Evolutionary conservation across 441 rosid genomes (phyloP).

Genomic region (Gossypium trilobum): DNA sequence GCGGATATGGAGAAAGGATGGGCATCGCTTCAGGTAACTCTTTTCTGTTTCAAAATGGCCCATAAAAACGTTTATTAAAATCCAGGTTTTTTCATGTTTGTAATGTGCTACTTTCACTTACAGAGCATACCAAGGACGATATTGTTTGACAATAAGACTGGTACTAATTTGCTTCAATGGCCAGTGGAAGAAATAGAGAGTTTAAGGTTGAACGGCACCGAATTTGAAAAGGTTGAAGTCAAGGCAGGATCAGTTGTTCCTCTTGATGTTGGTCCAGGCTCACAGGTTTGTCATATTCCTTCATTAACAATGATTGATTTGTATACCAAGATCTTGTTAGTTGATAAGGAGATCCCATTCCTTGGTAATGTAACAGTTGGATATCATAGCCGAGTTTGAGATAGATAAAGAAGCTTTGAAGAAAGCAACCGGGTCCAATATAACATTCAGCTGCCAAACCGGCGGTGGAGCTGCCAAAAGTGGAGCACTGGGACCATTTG

Average conservation of each 20-base stretch:
- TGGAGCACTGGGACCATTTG: conserved; percentile 76
- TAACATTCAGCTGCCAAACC: conserved; percentile 38
- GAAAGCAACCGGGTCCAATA: conserved; percentile 22
- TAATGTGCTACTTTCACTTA: not conserved
- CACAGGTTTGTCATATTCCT: conserved; percentile 43
- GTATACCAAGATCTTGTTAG: not conserved
- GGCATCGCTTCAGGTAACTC: conserved; percentile 78
- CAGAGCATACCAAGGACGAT: conserved; percentile 76
- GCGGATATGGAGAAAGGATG: conserved; percentile 84
- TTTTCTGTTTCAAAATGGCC: not conserved
- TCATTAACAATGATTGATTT: not conserved
- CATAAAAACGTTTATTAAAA: not conserved
- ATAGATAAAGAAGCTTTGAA: conserved; percentile 35
- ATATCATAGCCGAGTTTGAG: conserved; percentile 62
- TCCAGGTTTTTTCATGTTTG: not conserved
- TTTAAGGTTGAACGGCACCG: conserved; percentile 47
- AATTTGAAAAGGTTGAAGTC: conserved; percentile 35
- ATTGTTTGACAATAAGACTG: conserved; percentile 51
- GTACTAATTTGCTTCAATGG: conserved; percentile 70
- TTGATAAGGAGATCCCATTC: not conserved
- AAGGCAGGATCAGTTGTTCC: conserved; percentile 53
- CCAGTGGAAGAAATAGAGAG: conserved; percentile 76
- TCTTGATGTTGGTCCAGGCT: conserved; percentile 47
- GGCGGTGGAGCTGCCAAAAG: conserved; percentile 53
- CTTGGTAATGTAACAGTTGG: conserved; percentile 32